Evolutionary conservation across 2,329 filamentous ascomycete genomes (phyloP), one percentile per base, ranked within the genome.

Genomic region (Aspergillus sp.): DNA sequence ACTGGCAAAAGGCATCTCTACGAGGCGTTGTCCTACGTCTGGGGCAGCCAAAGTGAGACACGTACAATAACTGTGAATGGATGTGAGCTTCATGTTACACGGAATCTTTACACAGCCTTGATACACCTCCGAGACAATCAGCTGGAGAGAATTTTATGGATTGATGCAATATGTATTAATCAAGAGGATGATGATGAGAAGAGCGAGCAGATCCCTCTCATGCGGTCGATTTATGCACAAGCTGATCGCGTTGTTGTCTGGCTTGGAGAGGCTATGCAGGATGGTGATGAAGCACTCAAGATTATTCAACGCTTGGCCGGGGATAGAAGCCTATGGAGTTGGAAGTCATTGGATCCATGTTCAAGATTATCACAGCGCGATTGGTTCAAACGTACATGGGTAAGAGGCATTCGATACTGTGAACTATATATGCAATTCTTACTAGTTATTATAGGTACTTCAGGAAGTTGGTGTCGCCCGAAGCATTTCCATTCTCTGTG

Each of bases 111-210:
- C 19, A 10, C 52, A 6, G 58, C 43, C 6, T 28, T 59, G 5
- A 15, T 41, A 28, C 17, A 23, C 17, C 43, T 55, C 6, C 58
- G 43, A 49, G 36, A 51, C 15, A 4, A 17, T 10, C 30, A 50
- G 17, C 30, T 59, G 4, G 21, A 43, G 13, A 9, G 51, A 12
- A 36, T 25, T 10, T 15, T 66, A 13, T 69, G 67, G 67, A 39
- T 64, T 4, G 65, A 69, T 45, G 61, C 67, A 12, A n/a, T 69
- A 4, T 67, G 68, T 52, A 69, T 70, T 4, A 61, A 68, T 30
- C 69, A 70, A 50, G 25, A 52, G 32, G 60, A 69, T 51, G 43
- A 49, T 13, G 30, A 54, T 2, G 69, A 70, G 52, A 70, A 67
- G 49, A 50, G 19, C 32, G 15, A 55, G 2, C 68, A 71, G 51